Evolutionary conservation across 768 basidiomycete species (phyloP).

Genomic region (Obba rivulosa): DNA sequence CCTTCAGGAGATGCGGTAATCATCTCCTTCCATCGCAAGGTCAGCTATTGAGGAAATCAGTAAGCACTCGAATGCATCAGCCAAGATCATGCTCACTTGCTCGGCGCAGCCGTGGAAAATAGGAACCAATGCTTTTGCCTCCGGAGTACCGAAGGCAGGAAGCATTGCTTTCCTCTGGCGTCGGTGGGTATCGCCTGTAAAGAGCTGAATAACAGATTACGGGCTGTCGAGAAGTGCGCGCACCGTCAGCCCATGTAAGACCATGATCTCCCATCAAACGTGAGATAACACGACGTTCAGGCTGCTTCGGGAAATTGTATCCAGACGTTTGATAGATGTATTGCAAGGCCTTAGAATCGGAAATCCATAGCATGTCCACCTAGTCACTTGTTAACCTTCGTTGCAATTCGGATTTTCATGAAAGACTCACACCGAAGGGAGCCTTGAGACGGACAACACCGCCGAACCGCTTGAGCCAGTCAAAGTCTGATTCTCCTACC

Average conservation of each 20-base stretch:
- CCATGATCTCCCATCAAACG: slow-evolving; percentile 48
- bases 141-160: slow-evolving; percentile 35
- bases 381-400: slow-evolving; percentile 12
- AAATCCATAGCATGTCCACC: slow-evolving; percentile 49
- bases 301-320: slow-evolving; percentile 51
- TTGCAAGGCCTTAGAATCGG: slow-evolving; percentile 56
- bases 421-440: slow-evolving; percentile 37
- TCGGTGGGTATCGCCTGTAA: slow-evolving; percentile 12
- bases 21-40: slow-evolving; percentile 46
- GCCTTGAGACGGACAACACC: slow-evolving; percentile 48
- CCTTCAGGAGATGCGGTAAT: slow-evolving; percentile 38
- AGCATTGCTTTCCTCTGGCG: slow-evolving; percentile 31
- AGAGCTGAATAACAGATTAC: not conserved
- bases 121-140: slow-evolving; percentile 29
- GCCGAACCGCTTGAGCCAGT: slow-evolving; percentile 44
- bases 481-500: slow-evolving; percentile 46
- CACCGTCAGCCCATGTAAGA: slow-evolving; percentile 50
- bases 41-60: slow-evolving; percentile 29
- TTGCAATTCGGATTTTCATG: not conserved
- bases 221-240: not conserved
- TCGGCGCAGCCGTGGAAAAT: slow-evolving; percentile 15
- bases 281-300: slow-evolving; percentile 43
- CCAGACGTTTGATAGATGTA: slow-evolving; percentile 52
- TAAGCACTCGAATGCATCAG: not conserved
- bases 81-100: slow-evolving; percentile 6